Base-by-base conservation (phyloP, 73 alveolate genomes). In the Tetrahymena elliotti region DNA sequence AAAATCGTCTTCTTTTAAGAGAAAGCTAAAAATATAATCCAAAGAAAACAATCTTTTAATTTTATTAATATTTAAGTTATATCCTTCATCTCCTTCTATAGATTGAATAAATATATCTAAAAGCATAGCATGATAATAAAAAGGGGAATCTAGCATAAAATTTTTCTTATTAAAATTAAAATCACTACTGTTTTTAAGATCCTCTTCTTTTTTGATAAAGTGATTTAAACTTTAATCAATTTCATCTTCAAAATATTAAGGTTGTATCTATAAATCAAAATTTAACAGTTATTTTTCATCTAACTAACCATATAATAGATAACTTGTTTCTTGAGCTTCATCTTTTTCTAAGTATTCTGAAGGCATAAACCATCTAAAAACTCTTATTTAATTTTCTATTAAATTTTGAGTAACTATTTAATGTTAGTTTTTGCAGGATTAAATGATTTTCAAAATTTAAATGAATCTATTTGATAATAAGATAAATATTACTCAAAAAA, bases 31-130 rank as follows among this genome's bases (percentile, higher is more conserved):
- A 35, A 94, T 35, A 88, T 94, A 94, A 41, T 38, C 83, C 40
- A 94, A 40, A 40, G 93, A 84, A 94, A 94, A 88, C 83, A 94
- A 16, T 39, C 39, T 94, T 52, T 94, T 94, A 35, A 94, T 84
- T 94, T 94, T 94, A 13, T 94, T 94, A 6, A 93, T 52, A 88
- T 94, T 94, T 34, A 94, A 52, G 47, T 94, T 94, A 88, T 84
- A 94, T 24, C 95, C 83, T 47, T 94, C 96, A 38, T 94, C 96
- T 31, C 96, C 96, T 10, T 84, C 94, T 7, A 94, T 94, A 4
- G 96, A 52, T 0, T 84, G 83, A 16, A 94, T 52, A 12, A 94
- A 94, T 2, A 94, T 94, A 10, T 94, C 82, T 0, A 94, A 33
- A 33, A 94, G 93, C 68, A 52, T 94, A 22, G 94, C 40, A 52